Base-by-base conservation (phyloP, 78 protist genomes). In the Planoprotostelium fungivorum region DNA sequence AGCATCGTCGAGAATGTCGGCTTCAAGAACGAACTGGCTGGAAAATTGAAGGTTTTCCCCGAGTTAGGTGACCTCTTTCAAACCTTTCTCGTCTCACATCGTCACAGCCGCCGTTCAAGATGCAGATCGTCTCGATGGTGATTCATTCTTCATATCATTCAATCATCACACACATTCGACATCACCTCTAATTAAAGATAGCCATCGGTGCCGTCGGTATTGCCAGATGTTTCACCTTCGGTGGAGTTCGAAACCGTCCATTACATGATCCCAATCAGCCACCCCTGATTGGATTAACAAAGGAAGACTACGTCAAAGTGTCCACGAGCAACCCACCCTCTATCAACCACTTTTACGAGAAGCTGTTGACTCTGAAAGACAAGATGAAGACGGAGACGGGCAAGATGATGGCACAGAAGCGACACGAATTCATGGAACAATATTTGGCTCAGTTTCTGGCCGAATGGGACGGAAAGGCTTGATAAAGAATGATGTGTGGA, bases 71-170 rank as follows among this genome's bases (percentile, higher is more conserved):
- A 51, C 5, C 5, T 51, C 5, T 25, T 51, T 36, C 90, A 25
- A 36, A 1, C 35, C 34, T 36, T 23, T 29, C 34, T 29, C 37
- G 37, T 34, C 83, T 83, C 10, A 28, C 35, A 1, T 93, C 94
- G 85, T 92, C 92, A 1, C 86, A 85, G 83, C 89, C 73, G 73
- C 89, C 31, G 96, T 95, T 0, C 95, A 94, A 88, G 97, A 95
- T 93, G 95, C 96, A 25, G 97, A 95, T 92, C 88, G 96, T 84
- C 35, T 95, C 23, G 97, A 94, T 93, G 96, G 89, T 90, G 84
- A 83, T 37, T n/a, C n/a, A n/a, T n/a, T 16, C n/a, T 85, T 37
- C 9, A 37, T 51, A 51, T 16, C 73, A 51, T 16, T 16, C 16
- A 5, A 51, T 16, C 16, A 16, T 51, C 0, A n/a, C n/a, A n/a